Evolutionary conservation across 805 yeast genomes (phyloP).

Genomic region (Wickerhamiella sorbophila): DNA sequence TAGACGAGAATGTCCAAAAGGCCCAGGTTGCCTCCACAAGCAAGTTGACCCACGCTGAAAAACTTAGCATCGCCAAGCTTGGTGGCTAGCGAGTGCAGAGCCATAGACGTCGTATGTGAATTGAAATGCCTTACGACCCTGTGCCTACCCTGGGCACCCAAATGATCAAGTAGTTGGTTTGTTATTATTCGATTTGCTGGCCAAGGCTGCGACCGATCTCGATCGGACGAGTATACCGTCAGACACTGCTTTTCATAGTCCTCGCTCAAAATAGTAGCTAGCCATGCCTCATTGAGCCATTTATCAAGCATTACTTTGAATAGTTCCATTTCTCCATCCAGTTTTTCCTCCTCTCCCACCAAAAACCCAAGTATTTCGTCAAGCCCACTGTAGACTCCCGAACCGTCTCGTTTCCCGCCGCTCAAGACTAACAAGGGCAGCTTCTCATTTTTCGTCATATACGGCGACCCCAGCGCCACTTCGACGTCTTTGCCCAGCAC

Average conservation of each 20-base stretch:
- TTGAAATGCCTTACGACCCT: conserved; percentile 1
- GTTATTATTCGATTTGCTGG: conserved; percentile 8
- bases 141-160: conserved; percentile 4
- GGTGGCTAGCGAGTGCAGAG: conserved; percentile 1
- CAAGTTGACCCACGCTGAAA: not conserved
- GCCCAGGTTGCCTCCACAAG: conserved; percentile 2
- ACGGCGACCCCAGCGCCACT: conserved; percentile 9
- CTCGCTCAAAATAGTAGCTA: conserved; percentile 9
- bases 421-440: conserved; percentile 11
- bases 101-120: conserved; percentile 7
- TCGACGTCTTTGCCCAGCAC: not conserved
- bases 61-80: not conserved
- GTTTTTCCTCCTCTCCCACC: conserved; percentile 2
- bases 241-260: conserved; percentile 1
- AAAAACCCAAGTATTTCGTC: not conserved
- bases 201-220: conserved; percentile 9
- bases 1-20: conserved; percentile 15
- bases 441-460: conserved; percentile 9
- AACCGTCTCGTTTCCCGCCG: not conserved
- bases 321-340: conserved; percentile 3
- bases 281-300: conserved; percentile 17
- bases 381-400: not conserved
- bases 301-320: conserved; percentile 7
- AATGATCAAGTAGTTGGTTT: conserved; percentile 7
- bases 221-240: conserved; percentile 3